phyloP scores from a whole-genome alignment of 2,329 filamentous ascomycete species.

The Phialophora tarda region DNA sequence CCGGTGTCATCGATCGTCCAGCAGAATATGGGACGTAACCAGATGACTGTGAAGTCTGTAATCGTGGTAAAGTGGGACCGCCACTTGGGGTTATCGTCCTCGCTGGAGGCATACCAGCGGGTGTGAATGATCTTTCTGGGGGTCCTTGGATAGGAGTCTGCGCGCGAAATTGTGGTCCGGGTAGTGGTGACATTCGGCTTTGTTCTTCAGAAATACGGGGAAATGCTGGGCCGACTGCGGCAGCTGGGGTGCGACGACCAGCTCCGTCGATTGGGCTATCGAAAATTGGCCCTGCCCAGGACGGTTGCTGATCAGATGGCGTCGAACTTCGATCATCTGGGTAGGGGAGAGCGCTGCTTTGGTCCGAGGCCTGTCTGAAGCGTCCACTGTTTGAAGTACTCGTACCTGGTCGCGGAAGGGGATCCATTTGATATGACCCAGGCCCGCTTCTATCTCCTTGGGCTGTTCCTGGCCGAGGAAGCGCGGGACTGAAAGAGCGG shows the following conservation, averaged over 20 bases:
- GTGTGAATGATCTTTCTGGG: slow-evolving; percentile 37
- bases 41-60: slow-evolving; percentile 27
- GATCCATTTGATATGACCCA: slow-evolving; percentile 42
- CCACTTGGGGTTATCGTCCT: slow-evolving; percentile 31
- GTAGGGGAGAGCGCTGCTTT: slow-evolving; percentile 30
- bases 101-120: slow-evolving; percentile 24
- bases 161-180: slow-evolving; percentile 31
- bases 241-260: slow-evolving; percentile 32
- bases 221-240: slow-evolving; percentile 25
- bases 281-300: slow-evolving; percentile 26
- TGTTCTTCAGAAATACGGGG: slow-evolving; percentile 34
- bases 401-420: slow-evolving; percentile 39
- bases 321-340: slow-evolving; percentile 32
- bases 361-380: slow-evolving; percentile 31
- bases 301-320: slow-evolving; percentile 28
- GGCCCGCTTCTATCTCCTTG: slow-evolving; percentile 40
- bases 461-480: slow-evolving; percentile 37
- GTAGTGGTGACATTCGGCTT: slow-evolving; percentile 36
- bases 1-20: slow-evolving; percentile 33
- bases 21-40: slow-evolving; percentile 32
- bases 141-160: slow-evolving; percentile 32
- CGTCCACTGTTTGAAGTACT: slow-evolving; percentile 35
- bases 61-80: slow-evolving; percentile 31
- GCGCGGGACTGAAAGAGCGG: slow-evolving; percentile 40
- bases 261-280: slow-evolving; percentile 18